Base-by-base conservation (phyloP, 169 alveolate genomes). In the Cryptosporidium meleagridis region DNA sequence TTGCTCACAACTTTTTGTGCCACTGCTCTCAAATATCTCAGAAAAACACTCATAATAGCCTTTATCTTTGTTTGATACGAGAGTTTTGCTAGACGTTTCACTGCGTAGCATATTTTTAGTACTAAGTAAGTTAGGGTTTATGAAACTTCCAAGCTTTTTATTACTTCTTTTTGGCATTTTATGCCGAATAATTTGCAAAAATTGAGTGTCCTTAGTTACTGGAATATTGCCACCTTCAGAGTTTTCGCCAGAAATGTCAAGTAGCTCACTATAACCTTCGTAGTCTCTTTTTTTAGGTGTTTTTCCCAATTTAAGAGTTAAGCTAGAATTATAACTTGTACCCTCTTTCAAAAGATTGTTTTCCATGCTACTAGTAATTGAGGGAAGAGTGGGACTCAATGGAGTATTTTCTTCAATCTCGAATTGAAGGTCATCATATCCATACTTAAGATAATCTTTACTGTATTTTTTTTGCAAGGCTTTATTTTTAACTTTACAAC, bases 361-460 rank as follows among this genome's bases (percentile, higher is more conserved):
- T 41, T 23, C n/a, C 5, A 7, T 33, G 21, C 7, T 14, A 21
- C 31, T 31, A 14, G 18, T 37, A 16, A 37, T 41, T 0, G 80
- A n/a, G 1, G 61, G 80, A 3, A 39, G 55, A 37, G 39, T 39
- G 21, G 80, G 35, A 23, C 7, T 69, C 21, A 51, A 31, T 39
- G 53, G 21, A 69, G 26, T 35, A 23, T 0, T 55, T 35, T 59
- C 86, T 0, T 53, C 4, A 53, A 55, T 10, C 18, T 72, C 86
- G 31, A 73, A 73, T 18, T 55, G 55, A n/a, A 73, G 72, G 5
- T 73, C 86, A 33, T 53, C 52, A 51, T 73, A 73, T 14, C 86
- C 86, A 31, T 23, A 55, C 29, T 73, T 23, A 5, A 6, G 5
- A 7, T 58, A 44, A 3, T 31, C 29, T 41, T 51, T 70, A 21